Conservation (phyloP, 2,329 filamentous ascomycete species). For the Monilinia vaccinii-corymbosi region DNA sequence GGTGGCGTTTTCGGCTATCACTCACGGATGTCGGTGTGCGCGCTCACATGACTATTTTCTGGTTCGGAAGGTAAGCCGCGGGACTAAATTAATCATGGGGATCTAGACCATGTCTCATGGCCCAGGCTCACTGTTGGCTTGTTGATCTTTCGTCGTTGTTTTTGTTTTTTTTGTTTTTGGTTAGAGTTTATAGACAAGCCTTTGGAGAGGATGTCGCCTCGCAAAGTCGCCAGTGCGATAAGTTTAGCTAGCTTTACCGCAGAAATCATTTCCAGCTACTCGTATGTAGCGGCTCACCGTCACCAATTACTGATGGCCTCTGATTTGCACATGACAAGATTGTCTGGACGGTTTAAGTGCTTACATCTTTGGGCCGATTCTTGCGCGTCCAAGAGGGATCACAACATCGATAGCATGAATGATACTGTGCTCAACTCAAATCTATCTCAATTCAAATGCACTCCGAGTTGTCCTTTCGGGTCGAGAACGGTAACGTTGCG, state of each 20-base stretch:
- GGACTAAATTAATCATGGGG: background rate
- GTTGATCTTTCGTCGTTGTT: background rate
- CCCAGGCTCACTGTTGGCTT: too few species aligned
- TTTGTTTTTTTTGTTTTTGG: too few species aligned
- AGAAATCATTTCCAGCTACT: background rate
- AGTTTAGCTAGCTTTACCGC: too few species aligned
- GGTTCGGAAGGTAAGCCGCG: background rate
- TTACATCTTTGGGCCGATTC: background rate
- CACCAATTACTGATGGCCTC: too few species aligned
- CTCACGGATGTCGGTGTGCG: background rate
- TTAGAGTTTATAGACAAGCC: background rate
- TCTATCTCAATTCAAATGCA: background rate
- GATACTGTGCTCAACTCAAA: background rate
- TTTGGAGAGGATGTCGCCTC: background rate
- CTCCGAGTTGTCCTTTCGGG: background rate
- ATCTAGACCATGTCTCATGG: background rate
- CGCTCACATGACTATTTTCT: background rate
- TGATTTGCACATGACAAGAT: background rate
- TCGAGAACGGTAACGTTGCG: background rate
- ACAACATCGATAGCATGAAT: background rate
- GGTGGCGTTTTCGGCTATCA: background rate
- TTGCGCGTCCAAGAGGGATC: background rate
- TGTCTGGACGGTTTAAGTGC: too few species aligned
- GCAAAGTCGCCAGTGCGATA: background rate
- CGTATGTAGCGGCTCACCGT: background rate